These are phyloP conservation scores for Sporothrix dimorphospora DNA, from an alignment of 2,329 filamentous ascomycete genomes.

Conservation along the genomic window DNA sequence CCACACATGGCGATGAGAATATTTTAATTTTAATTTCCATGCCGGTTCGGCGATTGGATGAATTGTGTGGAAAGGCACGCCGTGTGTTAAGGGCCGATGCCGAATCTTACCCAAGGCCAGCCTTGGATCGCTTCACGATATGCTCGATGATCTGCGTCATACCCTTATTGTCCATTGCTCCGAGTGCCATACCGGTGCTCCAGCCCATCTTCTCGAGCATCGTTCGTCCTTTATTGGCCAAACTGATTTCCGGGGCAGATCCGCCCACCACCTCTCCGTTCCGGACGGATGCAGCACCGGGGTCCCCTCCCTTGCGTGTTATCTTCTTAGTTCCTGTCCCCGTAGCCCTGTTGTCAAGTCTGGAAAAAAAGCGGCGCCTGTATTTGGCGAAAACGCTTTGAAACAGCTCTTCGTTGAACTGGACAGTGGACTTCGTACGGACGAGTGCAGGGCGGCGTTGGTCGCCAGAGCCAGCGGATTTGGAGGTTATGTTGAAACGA, in stretches of 20 bases:
- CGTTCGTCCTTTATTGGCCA: constrained; percentile 78
- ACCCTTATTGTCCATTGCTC: constrained; percentile 80
- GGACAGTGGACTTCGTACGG: constrained; percentile 69
- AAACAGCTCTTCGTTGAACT: constrained; percentile 62
- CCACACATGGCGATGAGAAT: background rate
- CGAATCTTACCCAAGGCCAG: constrained; percentile 68
- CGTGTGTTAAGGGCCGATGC: too few relatives aligned
- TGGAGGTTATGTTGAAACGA: constrained; percentile 77
- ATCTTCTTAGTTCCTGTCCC: constrained; percentile 31
- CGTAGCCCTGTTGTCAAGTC: constrained; percentile 46
- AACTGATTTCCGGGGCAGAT: constrained; percentile 79
- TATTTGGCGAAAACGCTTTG: constrained; percentile 52
- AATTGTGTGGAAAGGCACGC: too few relatives aligned
- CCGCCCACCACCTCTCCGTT: constrained; percentile 90
- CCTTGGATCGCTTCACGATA: constrained; percentile 82
- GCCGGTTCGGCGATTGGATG: too few relatives aligned
- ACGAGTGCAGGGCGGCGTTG: constrained; percentile 76
- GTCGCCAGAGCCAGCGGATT: constrained; percentile 74
- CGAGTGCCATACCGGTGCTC: constrained; percentile 82
- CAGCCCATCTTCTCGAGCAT: constrained; percentile 99
- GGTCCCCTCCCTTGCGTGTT: constrained; percentile 40
- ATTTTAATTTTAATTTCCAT: too few relatives aligned
- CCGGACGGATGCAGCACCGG: constrained; percentile 61
- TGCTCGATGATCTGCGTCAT: constrained; percentile 85
- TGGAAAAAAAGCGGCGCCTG: constrained; percentile 58